A percentile compares a stretch with the other conserved stretches of the same genome.
Evolutionary conservation across 768 basidiomycete species (phyloP).

Genomic region (Rubroboletus satanas): DNA sequence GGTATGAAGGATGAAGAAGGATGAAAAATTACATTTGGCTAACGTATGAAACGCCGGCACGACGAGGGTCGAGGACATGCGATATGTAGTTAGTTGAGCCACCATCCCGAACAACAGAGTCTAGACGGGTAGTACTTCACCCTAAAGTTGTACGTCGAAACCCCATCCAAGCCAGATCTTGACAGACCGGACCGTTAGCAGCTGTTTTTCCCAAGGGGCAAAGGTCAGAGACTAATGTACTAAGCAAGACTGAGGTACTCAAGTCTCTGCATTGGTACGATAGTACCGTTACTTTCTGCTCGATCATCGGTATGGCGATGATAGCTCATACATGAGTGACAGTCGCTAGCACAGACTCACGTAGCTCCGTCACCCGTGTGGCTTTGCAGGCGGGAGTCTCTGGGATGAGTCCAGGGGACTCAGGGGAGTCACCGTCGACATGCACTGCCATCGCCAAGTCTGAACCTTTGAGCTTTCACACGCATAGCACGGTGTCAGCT

Average conservation of each 20-base stretch:
- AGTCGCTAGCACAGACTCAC: background rate
- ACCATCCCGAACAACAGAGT: background rate
- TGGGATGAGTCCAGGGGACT: too few species aligned
- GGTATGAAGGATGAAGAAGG: too few species aligned
- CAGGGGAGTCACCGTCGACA: constrained; percentile 1
- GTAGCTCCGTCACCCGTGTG: too few species aligned
- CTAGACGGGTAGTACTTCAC: background rate
- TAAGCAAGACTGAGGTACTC: background rate
- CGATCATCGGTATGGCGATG: background rate
- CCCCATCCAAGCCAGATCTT: background rate
- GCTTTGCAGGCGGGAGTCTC: background rate
- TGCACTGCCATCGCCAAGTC: background rate
- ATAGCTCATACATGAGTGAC: background rate
- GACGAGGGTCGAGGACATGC: too few species aligned
- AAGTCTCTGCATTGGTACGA: background rate
- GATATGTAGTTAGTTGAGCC: background rate
- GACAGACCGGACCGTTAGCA: background rate
- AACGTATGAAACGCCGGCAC: too few species aligned
- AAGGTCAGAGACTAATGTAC: background rate
- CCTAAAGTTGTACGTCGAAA: background rate
- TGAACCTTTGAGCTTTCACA: background rate
- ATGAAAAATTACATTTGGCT: too few species aligned
- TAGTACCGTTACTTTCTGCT: background rate
- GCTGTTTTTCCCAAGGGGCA: background rate
- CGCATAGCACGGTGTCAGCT: background rate